phyloP scores from a whole-genome alignment of 495 filamentous ascomycete genomes.

The Aspergillus nanangensis region DNA sequence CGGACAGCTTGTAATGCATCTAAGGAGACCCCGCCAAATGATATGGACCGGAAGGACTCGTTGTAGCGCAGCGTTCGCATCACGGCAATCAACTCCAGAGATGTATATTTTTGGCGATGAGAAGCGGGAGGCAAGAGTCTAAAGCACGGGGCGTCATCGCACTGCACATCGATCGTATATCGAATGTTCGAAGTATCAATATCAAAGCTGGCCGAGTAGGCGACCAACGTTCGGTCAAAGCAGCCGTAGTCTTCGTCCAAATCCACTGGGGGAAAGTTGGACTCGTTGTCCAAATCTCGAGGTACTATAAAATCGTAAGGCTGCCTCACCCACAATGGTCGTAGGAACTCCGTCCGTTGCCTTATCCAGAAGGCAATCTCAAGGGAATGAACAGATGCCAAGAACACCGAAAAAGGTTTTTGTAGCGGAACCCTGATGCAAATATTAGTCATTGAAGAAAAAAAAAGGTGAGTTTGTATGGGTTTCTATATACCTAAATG shows the following conservation, averaged over 20 bases:
- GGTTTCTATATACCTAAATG: slow-evolving; percentile 61
- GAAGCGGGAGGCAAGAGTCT: slow-evolving; percentile 66
- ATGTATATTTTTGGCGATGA: slow-evolving; percentile 55
- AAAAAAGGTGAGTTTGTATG: not conserved
- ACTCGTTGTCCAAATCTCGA: slow-evolving; percentile 53
- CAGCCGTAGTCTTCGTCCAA: slow-evolving; percentile 72
- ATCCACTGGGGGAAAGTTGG: slow-evolving; percentile 57
- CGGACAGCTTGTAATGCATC: slow-evolving; percentile 58
- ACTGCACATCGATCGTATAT: slow-evolving; percentile 74
- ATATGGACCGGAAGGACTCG: slow-evolving; percentile 81
- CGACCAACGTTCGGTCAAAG: slow-evolving; percentile 78
- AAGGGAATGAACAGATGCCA: slow-evolving; percentile 73
- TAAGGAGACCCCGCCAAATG: slow-evolving; percentile 72
- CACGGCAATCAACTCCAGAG: slow-evolving; percentile 76
- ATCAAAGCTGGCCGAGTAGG: slow-evolving; percentile 77
- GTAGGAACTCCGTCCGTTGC: slow-evolving; percentile 69
- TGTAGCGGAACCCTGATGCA: slow-evolving; percentile 58
- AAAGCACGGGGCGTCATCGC: slow-evolving; percentile 80
- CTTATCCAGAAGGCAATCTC: slow-evolving; percentile 74
- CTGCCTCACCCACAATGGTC: slow-evolving; percentile 77
- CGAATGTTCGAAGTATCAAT: slow-evolving; percentile 66
- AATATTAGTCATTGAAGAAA: slow-evolving; percentile 3
- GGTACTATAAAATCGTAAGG: slow-evolving; percentile 62
- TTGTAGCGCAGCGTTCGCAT: slow-evolving; percentile 89
- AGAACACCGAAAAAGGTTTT: slow-evolving; percentile 56